Conservation (phyloP, 331 rosid species). For the Ulmus americana region DNA sequence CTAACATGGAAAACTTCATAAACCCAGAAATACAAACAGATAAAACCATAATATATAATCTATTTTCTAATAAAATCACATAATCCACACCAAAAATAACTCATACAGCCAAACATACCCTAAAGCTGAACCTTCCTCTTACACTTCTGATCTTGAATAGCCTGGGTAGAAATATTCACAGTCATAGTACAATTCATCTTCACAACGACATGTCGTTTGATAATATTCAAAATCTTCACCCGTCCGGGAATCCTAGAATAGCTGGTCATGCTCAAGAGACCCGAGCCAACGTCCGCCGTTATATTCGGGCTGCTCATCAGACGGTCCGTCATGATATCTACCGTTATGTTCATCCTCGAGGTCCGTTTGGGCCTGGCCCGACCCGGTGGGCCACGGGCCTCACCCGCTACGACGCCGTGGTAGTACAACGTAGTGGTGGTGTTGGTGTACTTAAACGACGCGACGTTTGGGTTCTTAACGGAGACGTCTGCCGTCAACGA, state of each 20-base stretch:
- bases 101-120: background rate
- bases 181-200: constrained; percentile 46
- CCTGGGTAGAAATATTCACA: constrained; percentile 36
- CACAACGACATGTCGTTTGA: constrained; percentile 47
- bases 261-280: constrained; percentile 35
- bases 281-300: constrained; percentile 22
- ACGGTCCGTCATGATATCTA: constrained; percentile 27
- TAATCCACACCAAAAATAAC: background rate
- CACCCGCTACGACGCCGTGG: constrained; percentile 36
- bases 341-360: constrained; percentile 38
- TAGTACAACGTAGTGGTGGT: constrained; percentile 42
- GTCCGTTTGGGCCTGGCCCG: constrained; percentile 38
- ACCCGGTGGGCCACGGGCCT: constrained; percentile 48
- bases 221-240: constrained; percentile 36
- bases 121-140: constrained; percentile 44
- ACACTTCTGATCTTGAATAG: constrained; percentile 42
- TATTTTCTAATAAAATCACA: background rate
- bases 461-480: constrained; percentile 44
- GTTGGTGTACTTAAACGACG: constrained; percentile 49
- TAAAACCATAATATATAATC: background rate
- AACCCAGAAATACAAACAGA: no score
- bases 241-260: constrained; percentile 48
- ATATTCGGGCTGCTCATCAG: constrained; percentile 27
- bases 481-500: constrained; percentile 44
- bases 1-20: no score